Conservation (phyloP, 2,329 filamentous ascomycete genomes). For the Podosphaera fusca region DNA sequence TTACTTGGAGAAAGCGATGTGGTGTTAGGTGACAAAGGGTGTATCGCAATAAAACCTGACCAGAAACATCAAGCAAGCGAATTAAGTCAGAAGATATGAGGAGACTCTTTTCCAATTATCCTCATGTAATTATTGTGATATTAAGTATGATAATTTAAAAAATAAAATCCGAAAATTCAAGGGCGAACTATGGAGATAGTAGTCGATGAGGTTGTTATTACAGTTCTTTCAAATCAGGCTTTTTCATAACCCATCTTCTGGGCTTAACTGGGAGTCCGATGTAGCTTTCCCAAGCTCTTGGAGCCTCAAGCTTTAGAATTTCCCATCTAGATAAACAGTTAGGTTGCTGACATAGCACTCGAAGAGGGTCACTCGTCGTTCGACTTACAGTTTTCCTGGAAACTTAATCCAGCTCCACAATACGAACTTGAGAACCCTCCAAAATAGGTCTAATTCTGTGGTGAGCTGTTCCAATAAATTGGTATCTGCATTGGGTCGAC, state of each 20-base stretch:
- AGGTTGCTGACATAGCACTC: neutral
- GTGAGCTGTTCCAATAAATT: constrained; percentile 33
- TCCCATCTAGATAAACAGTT: constrained; percentile 20
- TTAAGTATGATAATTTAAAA: too few species aligned
- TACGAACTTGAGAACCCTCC: constrained; percentile 39
- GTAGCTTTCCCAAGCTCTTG: constrained; percentile 36
- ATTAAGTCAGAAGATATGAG: too few species aligned
- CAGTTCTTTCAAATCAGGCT: constrained; percentile 20
- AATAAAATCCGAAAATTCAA: too few species aligned
- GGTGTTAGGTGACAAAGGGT: too few species aligned
- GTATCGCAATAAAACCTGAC: too few species aligned
- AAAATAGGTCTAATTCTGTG: constrained; percentile 40
- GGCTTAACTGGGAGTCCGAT: constrained; percentile 35
- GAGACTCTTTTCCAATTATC: too few species aligned
- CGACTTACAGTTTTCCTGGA: constrained; percentile 46
- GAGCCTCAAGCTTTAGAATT: constrained; percentile 29
- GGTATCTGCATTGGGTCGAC: constrained; percentile 16
- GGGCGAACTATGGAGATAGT: too few species aligned
- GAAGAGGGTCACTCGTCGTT: neutral
- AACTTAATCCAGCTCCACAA: constrained; percentile 45
- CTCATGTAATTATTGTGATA: too few species aligned
- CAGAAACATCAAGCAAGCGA: too few species aligned
- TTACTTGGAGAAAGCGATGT: too few species aligned
- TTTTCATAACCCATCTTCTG: constrained; percentile 25
- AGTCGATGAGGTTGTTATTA: neutral